Base-by-base conservation (phyloP, 176 grass and related monocot genomes). In the Oryza glaberrima region DNA sequence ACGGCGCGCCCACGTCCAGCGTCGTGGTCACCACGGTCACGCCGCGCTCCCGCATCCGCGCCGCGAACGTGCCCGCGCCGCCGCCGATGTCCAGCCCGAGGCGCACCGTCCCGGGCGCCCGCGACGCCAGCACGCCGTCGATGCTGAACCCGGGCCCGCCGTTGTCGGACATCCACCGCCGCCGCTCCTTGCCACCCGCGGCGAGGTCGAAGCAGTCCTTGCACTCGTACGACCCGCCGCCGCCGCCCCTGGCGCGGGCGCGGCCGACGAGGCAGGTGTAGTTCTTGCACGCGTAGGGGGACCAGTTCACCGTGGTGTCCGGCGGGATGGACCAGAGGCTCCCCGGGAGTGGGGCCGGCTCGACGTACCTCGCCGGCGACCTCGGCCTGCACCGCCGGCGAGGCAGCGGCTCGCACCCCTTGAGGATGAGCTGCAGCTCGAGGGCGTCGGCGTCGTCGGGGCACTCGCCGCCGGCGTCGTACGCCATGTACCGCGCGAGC, bases 191-290 rank as follows among this genome's bases (percentile, higher is more conserved):
- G 6, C 95, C 95, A 0, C 12, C 11, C 1, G 4, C 47, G 19
- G 76, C 73, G 43, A 97, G 89, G 89, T 97, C 81, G 82, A 97
- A 97, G 76, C 95, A 97, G 70, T 97, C 92, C 81, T 94, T 97
- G 84, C 95, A 97, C 85, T 94, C 91, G 76, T 68, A 79, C 19
- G 90, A 30, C 3, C 77, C 72, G 23, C 94, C 95, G 35, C 88
- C 67, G 20, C 77, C 72, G 23, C 94, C 95, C 43, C 88, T 71
- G 20, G 40, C 11, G 28, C 40, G 85, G 1, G 78, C 92, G 63
- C 95, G 81, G n/a, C 67, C 48, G 30, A 98, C 91, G 25, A 98
- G 88, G 88, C 92, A 98, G 35, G 77, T 88, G 86, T 98, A 98
- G 77, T 95, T 98, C 91, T 98, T 98, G 87, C 95, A 98, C 67